A percentile compares a stretch with the other conserved stretches of the same genome.
Evolutionary conservation across 352 stramenopile species (phyloP).

Genomic region (Phytophthora cryptogea): DNA sequence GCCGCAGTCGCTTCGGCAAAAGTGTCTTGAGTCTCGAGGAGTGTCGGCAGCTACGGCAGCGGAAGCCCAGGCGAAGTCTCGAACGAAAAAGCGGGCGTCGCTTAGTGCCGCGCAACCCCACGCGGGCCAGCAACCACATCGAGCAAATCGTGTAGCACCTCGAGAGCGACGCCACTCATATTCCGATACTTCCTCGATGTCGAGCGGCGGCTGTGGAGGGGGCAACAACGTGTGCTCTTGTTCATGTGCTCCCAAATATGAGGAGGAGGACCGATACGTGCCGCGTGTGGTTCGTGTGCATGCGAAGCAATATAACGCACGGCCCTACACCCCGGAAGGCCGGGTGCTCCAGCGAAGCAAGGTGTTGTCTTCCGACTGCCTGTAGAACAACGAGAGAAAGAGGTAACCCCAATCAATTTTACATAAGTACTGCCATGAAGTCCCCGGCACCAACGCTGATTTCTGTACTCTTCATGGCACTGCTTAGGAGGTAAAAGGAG

Average conservation of each 20-base stretch:
- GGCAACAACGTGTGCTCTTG: conserved; percentile 15
- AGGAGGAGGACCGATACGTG: conserved; percentile 21
- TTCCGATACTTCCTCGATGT: conserved; percentile 33
- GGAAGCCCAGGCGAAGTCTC: conserved; percentile 20
- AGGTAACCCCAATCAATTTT: neutral
- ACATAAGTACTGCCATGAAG: conserved; percentile 13
- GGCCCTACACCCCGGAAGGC: conserved; percentile 53
- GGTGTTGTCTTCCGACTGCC: conserved; percentile 44
- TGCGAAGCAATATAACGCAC: conserved; percentile 61
- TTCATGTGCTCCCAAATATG: conserved; percentile 7
- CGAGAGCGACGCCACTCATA: conserved; percentile 45
- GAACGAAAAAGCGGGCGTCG: conserved; percentile 44
- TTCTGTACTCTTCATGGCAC: no score
- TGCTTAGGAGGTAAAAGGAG: no score
- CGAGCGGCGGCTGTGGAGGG: conserved; percentile 5
- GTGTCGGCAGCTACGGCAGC: conserved; percentile 17
- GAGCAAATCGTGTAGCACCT: conserved; percentile 6
- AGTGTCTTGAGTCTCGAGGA: conserved; percentile 65
- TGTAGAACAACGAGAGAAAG: conserved; percentile 17
- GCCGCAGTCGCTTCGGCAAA: conserved; percentile 65
- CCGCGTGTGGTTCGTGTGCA: conserved; percentile 60
- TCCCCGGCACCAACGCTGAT: neutral
- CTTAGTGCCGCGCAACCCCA: conserved; percentile 13
- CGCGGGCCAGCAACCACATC: conserved; percentile 3
- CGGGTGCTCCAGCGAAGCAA: conserved; percentile 55